Evolutionary conservation across 1,284 basidiomycete genomes (phyloP), one percentile per base, ranked within the genome.

Genomic region (Cryptococcus sp.): DNA sequence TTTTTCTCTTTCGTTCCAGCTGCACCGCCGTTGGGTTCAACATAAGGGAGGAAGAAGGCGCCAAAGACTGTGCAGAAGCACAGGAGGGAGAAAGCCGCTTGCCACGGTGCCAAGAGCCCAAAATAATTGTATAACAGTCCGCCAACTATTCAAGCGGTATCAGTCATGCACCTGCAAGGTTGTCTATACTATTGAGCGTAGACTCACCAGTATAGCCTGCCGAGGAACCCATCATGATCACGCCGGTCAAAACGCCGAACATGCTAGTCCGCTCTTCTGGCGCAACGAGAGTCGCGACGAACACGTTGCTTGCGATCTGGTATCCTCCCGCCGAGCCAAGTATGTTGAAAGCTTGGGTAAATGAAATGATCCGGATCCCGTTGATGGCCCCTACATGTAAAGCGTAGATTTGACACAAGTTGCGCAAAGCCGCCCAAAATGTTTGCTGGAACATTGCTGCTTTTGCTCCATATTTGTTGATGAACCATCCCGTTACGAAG

Each of bases 401-500:
- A 0, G 71, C 72, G 46, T 68, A 69, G 50, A 71, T 73, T 55
- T 78, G 77, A 22, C 54, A 62, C 15, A 77, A 54, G 53, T 75
- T 74, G 8, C 78, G 64, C 16, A 78, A 26, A 3, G 70, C 65
- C 0, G 76, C 75, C 70, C 72, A 75, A 39, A 68, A 57, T 0
- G 77, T 73, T 53, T 79, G 78, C 25, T 72, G 64, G 55, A 77
- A 68, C 65, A 79, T 70, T 19, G 76, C 73, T 0, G 64, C 57
- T 50, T 74, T 73, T 17, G 70, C 61, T 3, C 78, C 78, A 50
- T 55, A 73, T 1, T 56, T 60, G 20, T 61, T 58, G 47, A 75
- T 75, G 54, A 72, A 66, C 58, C 59, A 73, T 0, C 74, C 70
- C 2, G 76, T 76, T 0, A 73, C 62, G 57, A 79, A 69, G 11